Evolutionary conservation across 768 basidiomycete species (phyloP), one percentile per base, ranked within the genome.

Genomic region (Suillus clintonianus): DNA sequence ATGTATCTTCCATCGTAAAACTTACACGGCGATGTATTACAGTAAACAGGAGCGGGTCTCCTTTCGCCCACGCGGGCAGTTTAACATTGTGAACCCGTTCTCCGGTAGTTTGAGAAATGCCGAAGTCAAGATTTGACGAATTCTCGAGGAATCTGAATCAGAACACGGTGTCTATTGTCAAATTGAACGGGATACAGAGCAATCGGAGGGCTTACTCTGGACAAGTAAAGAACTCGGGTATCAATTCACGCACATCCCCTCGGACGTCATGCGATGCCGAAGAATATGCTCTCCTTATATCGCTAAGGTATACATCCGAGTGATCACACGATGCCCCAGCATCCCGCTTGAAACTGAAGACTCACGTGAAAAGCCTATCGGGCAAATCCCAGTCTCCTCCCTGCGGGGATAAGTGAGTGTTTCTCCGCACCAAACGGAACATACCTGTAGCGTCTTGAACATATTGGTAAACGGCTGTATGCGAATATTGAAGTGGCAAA

Each of bases 331-430:
- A 42, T 24, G 8, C 4, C 17, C 30, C 42, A 17, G n/a, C 30
- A 36, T 13, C 41, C 22, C 10, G 19, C 2, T 7, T 36, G 7
- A 14, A 27, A 19, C 42, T 43, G 9, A 24, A 7, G 17, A 72
- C 77, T n/a, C 62, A 89, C 91, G 83, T 86, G 74, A 95, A 95
- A 13, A 95, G 74, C 24, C 94, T 83, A 76, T 95, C 94, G 0
- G 95, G 95, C 17, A 97, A 77, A 78, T 98, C 96, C 89, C 95
- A 97, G 69, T 94, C 91, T 7, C 96, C 96, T 11, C 96, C 96
- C 86, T 97, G 80, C 0, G 14, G 39, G 37, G 55, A 42, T 2
- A 3, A 8, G 32, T 62, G 2, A 47, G n/a, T 24, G 17, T 1
- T 41, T 37, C n/a, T 36, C 51, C 37, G 15, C 27, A 42, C 24